Evolutionary conservation across 2,329 filamentous ascomycete genomes (phyloP).

Genomic region (Botrytis fabae): DNA sequence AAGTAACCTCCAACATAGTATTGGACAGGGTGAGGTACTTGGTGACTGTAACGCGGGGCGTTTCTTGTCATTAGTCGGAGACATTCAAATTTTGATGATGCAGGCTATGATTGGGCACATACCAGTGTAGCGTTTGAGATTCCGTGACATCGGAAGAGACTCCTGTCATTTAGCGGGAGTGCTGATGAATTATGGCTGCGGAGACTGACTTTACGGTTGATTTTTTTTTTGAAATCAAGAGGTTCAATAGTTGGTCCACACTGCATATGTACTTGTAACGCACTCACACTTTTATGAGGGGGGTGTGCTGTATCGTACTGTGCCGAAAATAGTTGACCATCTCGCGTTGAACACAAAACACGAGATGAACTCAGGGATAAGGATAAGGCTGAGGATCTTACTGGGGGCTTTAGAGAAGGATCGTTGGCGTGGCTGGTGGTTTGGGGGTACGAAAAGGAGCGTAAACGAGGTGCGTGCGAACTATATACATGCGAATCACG

Average conservation of each 20-base stretch:
- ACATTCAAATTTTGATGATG: not conserved
- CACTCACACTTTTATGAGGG: not conserved
- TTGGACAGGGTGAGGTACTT: not conserved
- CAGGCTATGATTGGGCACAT: not conserved
- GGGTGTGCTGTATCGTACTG: not conserved
- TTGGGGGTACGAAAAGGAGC: slow-evolving; percentile 1
- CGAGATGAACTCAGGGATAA: slow-evolving; percentile 20
- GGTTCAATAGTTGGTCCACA: not conserved
- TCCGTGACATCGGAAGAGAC: slow-evolving; percentile 12
- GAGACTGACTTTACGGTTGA: not conserved
- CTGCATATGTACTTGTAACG: slow-evolving; percentile 2
- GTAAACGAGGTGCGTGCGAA: slow-evolving; percentile 7
- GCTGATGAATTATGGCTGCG: slow-evolving; percentile 2
- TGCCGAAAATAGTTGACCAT: not conserved
- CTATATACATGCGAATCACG: not conserved
- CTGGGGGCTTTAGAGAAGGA: not conserved
- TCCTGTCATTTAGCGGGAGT: not conserved
- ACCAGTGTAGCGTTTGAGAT: not conserved
- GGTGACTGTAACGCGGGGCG: slow-evolving; percentile 9
- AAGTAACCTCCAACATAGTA: slow-evolving; percentile 2
- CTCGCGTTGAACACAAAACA: slow-evolving; percentile 2
- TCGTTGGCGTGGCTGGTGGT: not conserved
- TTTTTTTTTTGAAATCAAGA: not conserved
- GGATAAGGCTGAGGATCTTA: slow-evolving; percentile 14
- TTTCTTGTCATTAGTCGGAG: slow-evolving; percentile 2